These are phyloP conservation scores for Syzygium syzygioides DNA, from an alignment of 441 rosid genomes.

Conservation along the genomic window DNA sequence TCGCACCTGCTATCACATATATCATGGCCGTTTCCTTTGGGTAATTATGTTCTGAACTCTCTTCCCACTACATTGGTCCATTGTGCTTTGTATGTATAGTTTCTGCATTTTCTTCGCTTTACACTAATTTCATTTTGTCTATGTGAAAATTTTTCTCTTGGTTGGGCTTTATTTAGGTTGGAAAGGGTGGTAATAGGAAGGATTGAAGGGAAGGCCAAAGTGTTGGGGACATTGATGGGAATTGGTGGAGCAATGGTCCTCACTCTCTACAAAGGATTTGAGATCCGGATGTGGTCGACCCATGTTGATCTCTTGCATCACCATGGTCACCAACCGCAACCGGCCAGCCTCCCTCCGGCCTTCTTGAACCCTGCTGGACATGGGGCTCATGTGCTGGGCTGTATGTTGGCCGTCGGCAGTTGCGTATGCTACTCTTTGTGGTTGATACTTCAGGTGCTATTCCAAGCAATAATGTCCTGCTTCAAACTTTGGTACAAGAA, in stretches of 20 bases:
- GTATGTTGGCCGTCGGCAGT: slow-evolving; percentile 7
- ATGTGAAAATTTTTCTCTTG: not conserved
- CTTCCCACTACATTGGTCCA: not conserved
- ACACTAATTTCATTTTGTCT: not conserved
- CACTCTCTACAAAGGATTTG: slow-evolving; percentile 26
- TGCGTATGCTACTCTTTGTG: slow-evolving; percentile 16
- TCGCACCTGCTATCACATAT: slow-evolving; percentile 29
- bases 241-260: slow-evolving; percentile 32
- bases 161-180: not conserved
- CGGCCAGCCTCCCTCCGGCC: not conserved
- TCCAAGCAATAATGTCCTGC: not conserved
- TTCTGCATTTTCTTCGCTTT: not conserved
- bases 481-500: not conserved
- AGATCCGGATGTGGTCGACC: slow-evolving; percentile 19
- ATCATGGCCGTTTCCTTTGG: slow-evolving; percentile 19
- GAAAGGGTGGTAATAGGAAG: not conserved
- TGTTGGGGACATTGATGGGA: slow-evolving; percentile 4
- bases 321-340: not conserved
- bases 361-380: not conserved
- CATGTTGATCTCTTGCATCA: slow-evolving; percentile 10
- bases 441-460: slow-evolving; percentile 27
- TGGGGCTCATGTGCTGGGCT: slow-evolving; percentile 4
- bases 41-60: slow-evolving; percentile 6
- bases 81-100: not conserved
- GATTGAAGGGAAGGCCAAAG: not conserved